Evolutionary conservation across 2,329 filamentous ascomycete genomes (phyloP).

Genomic region (Thielaviopsis ethacetica): DNA sequence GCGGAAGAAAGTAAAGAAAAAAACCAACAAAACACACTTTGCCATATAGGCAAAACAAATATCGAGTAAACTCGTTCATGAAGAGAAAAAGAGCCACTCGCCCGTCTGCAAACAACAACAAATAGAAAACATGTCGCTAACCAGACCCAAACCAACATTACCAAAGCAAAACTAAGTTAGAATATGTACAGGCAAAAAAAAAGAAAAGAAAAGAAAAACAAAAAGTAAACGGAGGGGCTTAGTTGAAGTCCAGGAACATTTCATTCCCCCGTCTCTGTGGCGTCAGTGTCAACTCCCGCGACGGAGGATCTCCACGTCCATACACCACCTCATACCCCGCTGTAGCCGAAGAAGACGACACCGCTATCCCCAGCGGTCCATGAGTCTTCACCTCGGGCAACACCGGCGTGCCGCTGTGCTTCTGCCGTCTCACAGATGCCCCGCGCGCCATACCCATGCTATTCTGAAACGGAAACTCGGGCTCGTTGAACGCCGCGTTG

Average conservation of each 20-base stretch:
- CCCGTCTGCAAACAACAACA: not conserved
- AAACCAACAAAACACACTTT: not conserved
- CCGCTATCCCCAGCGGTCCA: not conserved
- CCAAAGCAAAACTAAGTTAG: not conserved
- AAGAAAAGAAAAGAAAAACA: slow-evolving; percentile 1
- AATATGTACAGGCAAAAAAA: not conserved
- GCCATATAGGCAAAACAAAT: not conserved
- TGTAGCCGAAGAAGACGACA: no score
- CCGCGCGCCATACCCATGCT: not conserved
- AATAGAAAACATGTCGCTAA: not conserved
- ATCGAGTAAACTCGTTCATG: not conserved
- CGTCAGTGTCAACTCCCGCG: slow-evolving; percentile 50
- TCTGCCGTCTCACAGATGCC: not conserved
- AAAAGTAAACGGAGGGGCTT: slow-evolving; percentile 1
- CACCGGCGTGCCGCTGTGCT: not conserved
- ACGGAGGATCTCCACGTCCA: slow-evolving; percentile 21
- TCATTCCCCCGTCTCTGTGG: slow-evolving; percentile 51
- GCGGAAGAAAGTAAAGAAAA: not conserved
- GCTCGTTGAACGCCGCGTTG: slow-evolving; percentile 3
- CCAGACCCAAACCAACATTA: not conserved
- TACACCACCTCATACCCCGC: no score
- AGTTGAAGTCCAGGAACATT: slow-evolving; percentile 41
- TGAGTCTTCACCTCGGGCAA: not conserved
- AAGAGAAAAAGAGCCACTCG: not conserved
- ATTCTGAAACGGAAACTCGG: slow-evolving; percentile 2